Evolutionary conservation across 106 monocot species (phyloP).

Genomic region (Platanthera guangdongensis): DNA sequence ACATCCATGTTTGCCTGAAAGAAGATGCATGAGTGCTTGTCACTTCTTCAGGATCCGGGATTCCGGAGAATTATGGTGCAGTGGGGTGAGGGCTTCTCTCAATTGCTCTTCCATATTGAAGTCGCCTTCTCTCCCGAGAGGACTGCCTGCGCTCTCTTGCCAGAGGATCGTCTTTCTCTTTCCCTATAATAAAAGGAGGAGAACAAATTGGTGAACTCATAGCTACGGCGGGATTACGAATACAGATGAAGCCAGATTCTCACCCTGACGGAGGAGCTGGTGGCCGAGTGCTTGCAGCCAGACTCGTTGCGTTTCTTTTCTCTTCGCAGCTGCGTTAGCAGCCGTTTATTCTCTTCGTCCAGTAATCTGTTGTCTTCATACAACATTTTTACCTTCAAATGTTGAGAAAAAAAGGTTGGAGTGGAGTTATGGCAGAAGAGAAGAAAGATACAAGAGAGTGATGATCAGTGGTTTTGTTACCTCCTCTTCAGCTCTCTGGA

Average conservation of each 20-base stretch:
- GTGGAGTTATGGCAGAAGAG: too few relatives aligned
- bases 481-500: conserved; percentile 80
- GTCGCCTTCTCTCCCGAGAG: not conserved
- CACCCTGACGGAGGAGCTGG: conserved; percentile 27
- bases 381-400: conserved; percentile 52
- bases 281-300: conserved; percentile 34
- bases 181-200: conserved; percentile 3
- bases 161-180: conserved; percentile 16
- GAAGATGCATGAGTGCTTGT: not conserved
- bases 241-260: not conserved
- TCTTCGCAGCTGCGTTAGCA: conserved; percentile 34
- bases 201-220: too few relatives aligned
- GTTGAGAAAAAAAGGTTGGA: not conserved
- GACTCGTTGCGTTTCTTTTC: conserved; percentile 41
- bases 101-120: not conserved
- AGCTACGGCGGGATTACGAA: too few relatives aligned
- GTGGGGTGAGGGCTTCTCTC: conserved; percentile 7
- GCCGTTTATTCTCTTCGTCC: conserved; percentile 69
- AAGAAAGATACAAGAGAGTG: not conserved
- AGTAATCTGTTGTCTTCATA: conserved; percentile 68
- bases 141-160: conserved; percentile 6
- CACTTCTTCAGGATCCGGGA: not conserved
- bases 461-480: conserved; percentile 18
- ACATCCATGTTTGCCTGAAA: too few relatives aligned
- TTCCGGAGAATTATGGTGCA: conserved; percentile 17